A percentile compares a stretch with the other conserved stretches of the same genome.
Conservation (phyloP, 2,329 filamentous ascomycete species). For the Fusarium chaquense region DNA sequence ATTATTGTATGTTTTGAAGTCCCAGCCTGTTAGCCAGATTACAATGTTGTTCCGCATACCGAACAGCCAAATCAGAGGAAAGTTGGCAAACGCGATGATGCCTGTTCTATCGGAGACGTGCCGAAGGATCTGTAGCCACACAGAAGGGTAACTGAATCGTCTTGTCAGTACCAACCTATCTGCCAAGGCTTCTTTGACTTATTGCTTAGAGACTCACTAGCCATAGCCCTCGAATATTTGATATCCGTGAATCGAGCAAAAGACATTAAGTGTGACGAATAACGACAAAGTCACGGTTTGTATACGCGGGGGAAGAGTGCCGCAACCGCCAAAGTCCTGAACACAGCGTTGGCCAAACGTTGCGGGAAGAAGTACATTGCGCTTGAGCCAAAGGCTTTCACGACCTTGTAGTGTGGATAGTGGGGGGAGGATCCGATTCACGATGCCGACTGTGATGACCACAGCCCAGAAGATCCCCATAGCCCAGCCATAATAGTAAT, state of each 20-base stretch:
- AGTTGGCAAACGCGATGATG: conserved; percentile 71
- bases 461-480: conserved; percentile 13
- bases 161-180: background rate
- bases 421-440: fast-evolving
- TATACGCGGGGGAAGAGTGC: conserved; percentile 7
- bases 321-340: conserved; percentile 10
- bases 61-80: conserved; percentile 75
- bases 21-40: conserved; percentile 76
- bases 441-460: background rate
- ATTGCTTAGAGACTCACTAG: background rate
- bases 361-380: conserved; percentile 1
- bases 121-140: conserved; percentile 57
- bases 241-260: conserved; percentile 15
- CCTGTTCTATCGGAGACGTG: conserved; percentile 74
- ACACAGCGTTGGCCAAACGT: conserved; percentile 9
- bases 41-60: conserved; percentile 74
- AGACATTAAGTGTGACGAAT: background rate
- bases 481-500: conserved; percentile 13
- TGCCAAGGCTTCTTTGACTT: fast-evolving
- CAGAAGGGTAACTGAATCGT: conserved; percentile 50
- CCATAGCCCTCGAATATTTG: conserved; percentile 21
- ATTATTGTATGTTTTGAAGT: conserved; percentile 74
- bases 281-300: conserved; percentile 1
- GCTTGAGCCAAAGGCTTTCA: background rate
- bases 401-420: fast-evolving